phyloP scores from a whole-genome alignment of 768 basidiomycete genomes.

The Leccinellum albellum region DNA sequence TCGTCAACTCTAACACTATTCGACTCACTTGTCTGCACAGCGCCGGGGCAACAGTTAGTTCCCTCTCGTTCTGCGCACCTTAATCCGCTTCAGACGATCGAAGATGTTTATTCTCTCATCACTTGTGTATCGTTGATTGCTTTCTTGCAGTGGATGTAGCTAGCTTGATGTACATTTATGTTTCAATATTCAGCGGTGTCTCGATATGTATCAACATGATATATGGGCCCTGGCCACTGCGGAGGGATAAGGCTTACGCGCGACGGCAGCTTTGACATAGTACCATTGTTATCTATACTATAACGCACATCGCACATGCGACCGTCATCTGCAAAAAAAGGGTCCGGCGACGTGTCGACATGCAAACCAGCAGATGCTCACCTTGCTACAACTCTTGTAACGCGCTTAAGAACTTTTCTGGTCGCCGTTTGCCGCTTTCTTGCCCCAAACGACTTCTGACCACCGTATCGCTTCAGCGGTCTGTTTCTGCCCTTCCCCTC shows the following conservation, averaged over 20 bases:
- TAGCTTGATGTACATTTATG: conserved; percentile 1
- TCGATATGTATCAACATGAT: neutral
- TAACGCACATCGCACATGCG: neutral
- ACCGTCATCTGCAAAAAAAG: neutral
- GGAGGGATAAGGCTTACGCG: neutral
- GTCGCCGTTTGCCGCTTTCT: conserved; percentile 19
- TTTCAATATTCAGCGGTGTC: neutral
- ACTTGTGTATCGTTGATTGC: neutral
- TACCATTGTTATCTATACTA: neutral
- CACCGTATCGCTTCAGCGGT: conserved; percentile 35
- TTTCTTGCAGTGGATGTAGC: neutral
- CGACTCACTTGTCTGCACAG: conserved; percentile 6
- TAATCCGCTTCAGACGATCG: neutral
- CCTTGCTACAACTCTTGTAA: conserved; percentile 36
- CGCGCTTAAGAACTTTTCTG: conserved; percentile 35
- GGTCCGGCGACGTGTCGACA: neutral
- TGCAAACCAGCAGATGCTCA: conserved; percentile 20
- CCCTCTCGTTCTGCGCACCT: neutral
- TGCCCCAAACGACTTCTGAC: conserved; percentile 50
- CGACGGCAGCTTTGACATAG: neutral
- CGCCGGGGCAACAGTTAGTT: neutral
- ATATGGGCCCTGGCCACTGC: too few species aligned
- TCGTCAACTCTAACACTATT: neutral
- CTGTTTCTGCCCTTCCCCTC: conserved; percentile 8
- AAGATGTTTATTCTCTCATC: conserved; percentile 10